Evolutionary conservation across 2,329 filamentous ascomycete genomes (phyloP), one percentile per base, ranked within the genome.

Genomic region (Hypoxylon sp.): DNA sequence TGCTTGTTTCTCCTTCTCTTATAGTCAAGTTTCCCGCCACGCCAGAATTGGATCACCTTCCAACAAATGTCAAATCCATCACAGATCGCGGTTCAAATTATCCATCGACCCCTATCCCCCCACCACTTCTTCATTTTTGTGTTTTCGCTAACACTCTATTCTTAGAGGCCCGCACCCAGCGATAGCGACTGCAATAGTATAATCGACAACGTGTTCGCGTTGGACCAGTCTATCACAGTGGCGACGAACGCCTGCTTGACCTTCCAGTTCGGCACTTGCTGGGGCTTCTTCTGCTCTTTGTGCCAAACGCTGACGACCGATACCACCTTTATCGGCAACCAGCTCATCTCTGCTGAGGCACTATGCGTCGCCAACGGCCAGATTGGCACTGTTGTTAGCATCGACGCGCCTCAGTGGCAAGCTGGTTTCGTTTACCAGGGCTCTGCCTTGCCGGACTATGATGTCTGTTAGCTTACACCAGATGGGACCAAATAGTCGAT

Each of bases 241-340:
- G 63, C 76, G 25, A 57, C 75, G 34, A 76, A 74, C 65, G 69
- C 77, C 19, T 80, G 79, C 70, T 71, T 80, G 17, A 63, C 74
- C 32, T 80, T 79, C 68, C 64, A 74, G n/a, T 78, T 68, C 64
- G 38, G 71, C 28, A 79, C 78, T n/a, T 80, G 79, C 71, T 74
- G 75, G 73, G 79, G 73, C 49, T 80, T 80, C 74, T 80, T 80
- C 75, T 80, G 78, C 72, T 75, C 77, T 36, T 70, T 80, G 21
- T 80, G 79, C 73, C 38, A 72, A 50, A 74, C 73, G 36, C 69
- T 80, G 34, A 65, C 60, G 34, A 80, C 78, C 52, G 72, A 72
- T n/a, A 79, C 77, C 67, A 65, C 71, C 66, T 80, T 80, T 63
- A 76, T 80, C 67, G 78, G 74, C 63, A 76, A 70, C 72, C 75